A percentile compares a stretch with the other conserved stretches of the same genome.
Evolutionary conservation across 1,139 yeast species (phyloP).

Genomic region (Geotrichum citri-aurantii): DNA sequence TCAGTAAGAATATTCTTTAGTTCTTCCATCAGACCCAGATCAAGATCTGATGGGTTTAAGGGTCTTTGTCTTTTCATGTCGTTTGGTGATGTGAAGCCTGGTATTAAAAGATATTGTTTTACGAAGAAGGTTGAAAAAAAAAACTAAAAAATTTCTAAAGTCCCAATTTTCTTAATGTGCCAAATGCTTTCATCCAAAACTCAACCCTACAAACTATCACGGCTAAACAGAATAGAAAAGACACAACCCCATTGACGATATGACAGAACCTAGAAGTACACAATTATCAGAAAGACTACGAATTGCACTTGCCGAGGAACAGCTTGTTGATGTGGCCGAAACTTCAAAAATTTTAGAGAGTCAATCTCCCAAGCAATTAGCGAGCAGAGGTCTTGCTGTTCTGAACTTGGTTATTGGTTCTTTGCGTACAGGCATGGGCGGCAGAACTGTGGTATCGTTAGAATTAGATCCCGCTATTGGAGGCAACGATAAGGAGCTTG

Average conservation of each 20-base stretch:
- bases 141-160: constrained; percentile 33
- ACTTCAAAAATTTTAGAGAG: constrained; percentile 29
- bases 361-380: constrained; percentile 59
- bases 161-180: constrained; percentile 1
- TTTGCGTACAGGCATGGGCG: constrained; percentile 74
- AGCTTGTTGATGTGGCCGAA: constrained; percentile 32
- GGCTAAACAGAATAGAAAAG: not conserved
- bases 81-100: not conserved
- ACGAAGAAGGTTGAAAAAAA: constrained; percentile 34
- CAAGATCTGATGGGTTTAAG: constrained; percentile 12
- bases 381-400: constrained; percentile 68
- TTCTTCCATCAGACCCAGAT: constrained; percentile 13
- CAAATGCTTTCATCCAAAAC: not conserved
- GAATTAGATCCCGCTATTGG: constrained; percentile 53
- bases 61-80: constrained; percentile 16
- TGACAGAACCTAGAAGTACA: not conserved
- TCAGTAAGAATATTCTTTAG: constrained; percentile 1
- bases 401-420: constrained; percentile 56
- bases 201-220: not conserved
- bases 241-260: not conserved
- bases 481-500: constrained; percentile 40
- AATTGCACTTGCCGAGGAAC: constrained; percentile 17
- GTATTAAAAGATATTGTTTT: not conserved
- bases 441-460: constrained; percentile 64
- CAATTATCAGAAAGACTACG: constrained; percentile 38